Percentiles rank a stretch among this genome's conserved stretches.
phyloP scores from a whole-genome alignment of 2,329 filamentous ascomycete species.

The Blastomyces gilchristii region DNA sequence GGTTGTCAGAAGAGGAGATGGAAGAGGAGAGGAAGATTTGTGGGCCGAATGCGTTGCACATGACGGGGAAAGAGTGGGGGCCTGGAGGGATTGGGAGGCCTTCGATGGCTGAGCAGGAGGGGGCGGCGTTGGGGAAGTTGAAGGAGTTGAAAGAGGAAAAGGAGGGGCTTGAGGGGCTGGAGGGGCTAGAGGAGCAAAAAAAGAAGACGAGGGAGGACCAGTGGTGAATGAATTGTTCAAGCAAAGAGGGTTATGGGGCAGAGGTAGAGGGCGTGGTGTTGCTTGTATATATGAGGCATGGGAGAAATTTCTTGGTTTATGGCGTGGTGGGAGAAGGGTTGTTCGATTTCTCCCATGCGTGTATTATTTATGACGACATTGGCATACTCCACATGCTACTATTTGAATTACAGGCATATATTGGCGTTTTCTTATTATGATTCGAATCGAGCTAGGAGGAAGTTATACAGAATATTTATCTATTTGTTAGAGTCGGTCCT shows the following conservation, averaged over 20 bases:
- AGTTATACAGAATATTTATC: neutral
- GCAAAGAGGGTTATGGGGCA: neutral
- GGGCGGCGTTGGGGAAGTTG: constrained; percentile 18
- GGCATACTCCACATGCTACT: neutral
- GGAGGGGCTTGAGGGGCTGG: constrained; percentile 20
- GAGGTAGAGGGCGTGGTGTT: neutral
- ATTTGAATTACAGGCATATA: neutral
- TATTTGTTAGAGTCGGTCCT: neutral
- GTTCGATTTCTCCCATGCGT: neutral
- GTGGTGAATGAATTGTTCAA: neutral
- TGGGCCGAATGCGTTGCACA: constrained; percentile 28
- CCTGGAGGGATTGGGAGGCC: constrained; percentile 5
- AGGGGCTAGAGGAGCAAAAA: neutral
- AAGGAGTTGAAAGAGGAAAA: constrained; percentile 30
- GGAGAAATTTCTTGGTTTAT: neutral
- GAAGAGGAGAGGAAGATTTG: constrained; percentile 35
- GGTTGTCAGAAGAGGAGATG: constrained; percentile 34
- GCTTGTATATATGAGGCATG: neutral
- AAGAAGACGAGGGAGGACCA: neutral
- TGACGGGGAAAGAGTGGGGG: constrained; percentile 24
- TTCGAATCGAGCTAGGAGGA: neutral
- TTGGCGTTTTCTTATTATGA: neutral
- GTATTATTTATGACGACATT: neutral
- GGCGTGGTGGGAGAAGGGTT: neutral
- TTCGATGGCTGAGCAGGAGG: constrained; percentile 14